These are phyloP conservation scores for Sporisorium graminicola DNA, from an alignment of 1,284 basidiomycete genomes.

Conservation along the genomic window DNA sequence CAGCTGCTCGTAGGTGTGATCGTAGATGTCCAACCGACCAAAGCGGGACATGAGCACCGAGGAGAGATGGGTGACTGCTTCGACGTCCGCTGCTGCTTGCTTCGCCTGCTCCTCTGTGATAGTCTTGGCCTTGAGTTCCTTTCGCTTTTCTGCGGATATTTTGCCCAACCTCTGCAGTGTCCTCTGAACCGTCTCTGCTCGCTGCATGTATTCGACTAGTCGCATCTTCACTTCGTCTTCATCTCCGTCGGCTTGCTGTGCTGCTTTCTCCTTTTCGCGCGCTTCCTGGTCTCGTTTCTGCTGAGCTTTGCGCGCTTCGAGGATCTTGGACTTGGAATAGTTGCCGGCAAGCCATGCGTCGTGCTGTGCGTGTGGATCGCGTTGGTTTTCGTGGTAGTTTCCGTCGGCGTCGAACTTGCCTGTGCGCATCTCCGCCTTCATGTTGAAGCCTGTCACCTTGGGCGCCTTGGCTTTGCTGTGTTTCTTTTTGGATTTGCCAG, in stretches of 20 bases:
- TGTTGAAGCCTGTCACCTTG: constrained; percentile 95
- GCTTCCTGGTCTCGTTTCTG: constrained; percentile 75
- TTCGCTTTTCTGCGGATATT: constrained; percentile 69
- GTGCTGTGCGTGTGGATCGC: constrained; percentile 88
- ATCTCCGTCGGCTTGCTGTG: constrained; percentile 78
- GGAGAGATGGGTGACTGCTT: constrained; percentile 59
- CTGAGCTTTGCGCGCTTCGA: constrained; percentile 77
- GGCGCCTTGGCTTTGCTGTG: constrained; percentile 75
- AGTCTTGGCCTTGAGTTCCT: constrained; percentile 73
- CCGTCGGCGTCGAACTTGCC: constrained; percentile 97
- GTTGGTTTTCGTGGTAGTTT: constrained; percentile 81
- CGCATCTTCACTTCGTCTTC: constrained; percentile 74
- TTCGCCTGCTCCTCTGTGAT: constrained; percentile 1
- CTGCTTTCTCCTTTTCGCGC: constrained; percentile 71
- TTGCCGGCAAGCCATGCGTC: constrained; percentile 94
- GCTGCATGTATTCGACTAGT: constrained; percentile 78
- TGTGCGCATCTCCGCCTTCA: constrained; percentile 98
- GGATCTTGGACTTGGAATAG: constrained; percentile 83
- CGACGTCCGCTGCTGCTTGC: constrained; percentile 43
- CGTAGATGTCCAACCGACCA: constrained; percentile 65
- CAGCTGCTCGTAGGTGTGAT: constrained; percentile 62
- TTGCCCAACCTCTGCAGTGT: constrained; percentile 86
- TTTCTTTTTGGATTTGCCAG: constrained; percentile 17
- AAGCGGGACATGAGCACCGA: constrained; percentile 63
- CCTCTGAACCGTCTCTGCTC: constrained; percentile 90